phyloP scores from a whole-genome alignment of 1,284 basidiomycete species.

The Austropuccinia psidii region DNA sequence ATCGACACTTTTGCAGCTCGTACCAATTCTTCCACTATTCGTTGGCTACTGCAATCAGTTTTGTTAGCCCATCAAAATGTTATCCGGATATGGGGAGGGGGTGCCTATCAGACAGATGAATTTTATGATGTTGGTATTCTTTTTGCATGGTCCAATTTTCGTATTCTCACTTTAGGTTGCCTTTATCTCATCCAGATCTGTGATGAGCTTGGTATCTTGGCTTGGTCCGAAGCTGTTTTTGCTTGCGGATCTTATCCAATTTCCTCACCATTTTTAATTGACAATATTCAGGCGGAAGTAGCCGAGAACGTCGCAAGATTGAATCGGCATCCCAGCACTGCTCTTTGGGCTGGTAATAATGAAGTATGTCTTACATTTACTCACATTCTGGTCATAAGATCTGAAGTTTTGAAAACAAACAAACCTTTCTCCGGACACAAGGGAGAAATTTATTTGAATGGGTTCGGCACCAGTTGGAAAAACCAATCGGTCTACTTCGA shows the following conservation, averaged over 20 bases:
- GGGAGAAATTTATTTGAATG: conserved; percentile 29
- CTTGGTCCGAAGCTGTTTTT: conserved; percentile 56
- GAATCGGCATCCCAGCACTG: conserved; percentile 57
- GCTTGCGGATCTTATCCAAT: conserved; percentile 34
- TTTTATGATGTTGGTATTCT: conserved; percentile 37
- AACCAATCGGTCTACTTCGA: conserved; percentile 33
- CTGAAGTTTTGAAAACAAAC: not conserved
- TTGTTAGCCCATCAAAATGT: conserved; percentile 40
- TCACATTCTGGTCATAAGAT: too few relatives aligned
- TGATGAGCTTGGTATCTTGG: conserved; percentile 59
- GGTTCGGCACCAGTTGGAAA: conserved; percentile 9
- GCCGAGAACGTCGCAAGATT: conserved; percentile 56
- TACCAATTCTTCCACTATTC: conserved; percentile 31
- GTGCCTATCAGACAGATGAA: conserved; percentile 40
- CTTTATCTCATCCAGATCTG: conserved; percentile 51
- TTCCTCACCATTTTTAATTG: conserved; percentile 51
- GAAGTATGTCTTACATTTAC: conserved; percentile 47
- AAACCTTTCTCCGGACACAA: not conserved
- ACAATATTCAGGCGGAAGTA: conserved; percentile 56
- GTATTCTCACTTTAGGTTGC: conserved; percentile 48
- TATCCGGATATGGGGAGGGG: conserved; percentile 44
- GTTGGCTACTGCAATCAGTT: conserved; percentile 40
- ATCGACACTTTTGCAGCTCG: conserved; percentile 29
- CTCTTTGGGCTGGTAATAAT: conserved; percentile 59
- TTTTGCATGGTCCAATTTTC: not conserved